Evolutionary conservation across 441 rosid species (phyloP).

Genomic region (Syzygium malaccense): DNA sequence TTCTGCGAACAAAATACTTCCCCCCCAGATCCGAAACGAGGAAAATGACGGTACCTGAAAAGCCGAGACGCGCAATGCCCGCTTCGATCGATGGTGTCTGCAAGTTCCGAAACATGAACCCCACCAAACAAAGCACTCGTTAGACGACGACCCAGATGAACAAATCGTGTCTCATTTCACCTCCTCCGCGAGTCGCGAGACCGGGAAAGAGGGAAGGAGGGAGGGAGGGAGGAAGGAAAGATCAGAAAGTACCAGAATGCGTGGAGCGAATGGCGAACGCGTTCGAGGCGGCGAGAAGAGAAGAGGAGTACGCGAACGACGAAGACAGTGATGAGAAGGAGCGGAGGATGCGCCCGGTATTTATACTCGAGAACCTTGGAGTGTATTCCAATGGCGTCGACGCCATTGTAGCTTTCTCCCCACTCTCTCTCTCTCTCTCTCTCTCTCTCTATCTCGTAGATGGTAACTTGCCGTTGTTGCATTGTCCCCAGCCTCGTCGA

Average conservation of each 20-base stretch:
- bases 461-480: neutral
- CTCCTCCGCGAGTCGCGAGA: neutral
- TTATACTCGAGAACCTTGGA: constrained; percentile 34
- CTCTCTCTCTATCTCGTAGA: neutral
- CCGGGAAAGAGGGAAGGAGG: neutral
- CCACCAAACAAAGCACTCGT: constrained; percentile 3
- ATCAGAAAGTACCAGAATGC: constrained; percentile 21
- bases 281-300: neutral
- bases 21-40: neutral
- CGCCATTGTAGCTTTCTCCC: constrained; percentile 27
- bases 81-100: constrained; percentile 26
- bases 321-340: constrained; percentile 17
- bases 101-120: constrained; percentile 30
- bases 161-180: neutral
- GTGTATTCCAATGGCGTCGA: constrained; percentile 31
- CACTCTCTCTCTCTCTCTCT: neutral
- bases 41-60: constrained; percentile 30
- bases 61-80: constrained; percentile 21
- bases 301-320: neutral
- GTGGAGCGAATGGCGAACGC: constrained; percentile 4
- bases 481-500: neutral
- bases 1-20: neutral
- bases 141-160: neutral
- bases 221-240: neutral
- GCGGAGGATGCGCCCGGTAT: constrained; percentile 22